phyloP scores from a whole-genome alignment of 495 filamentous ascomycete species.

The Endocarpon pusillum region DNA sequence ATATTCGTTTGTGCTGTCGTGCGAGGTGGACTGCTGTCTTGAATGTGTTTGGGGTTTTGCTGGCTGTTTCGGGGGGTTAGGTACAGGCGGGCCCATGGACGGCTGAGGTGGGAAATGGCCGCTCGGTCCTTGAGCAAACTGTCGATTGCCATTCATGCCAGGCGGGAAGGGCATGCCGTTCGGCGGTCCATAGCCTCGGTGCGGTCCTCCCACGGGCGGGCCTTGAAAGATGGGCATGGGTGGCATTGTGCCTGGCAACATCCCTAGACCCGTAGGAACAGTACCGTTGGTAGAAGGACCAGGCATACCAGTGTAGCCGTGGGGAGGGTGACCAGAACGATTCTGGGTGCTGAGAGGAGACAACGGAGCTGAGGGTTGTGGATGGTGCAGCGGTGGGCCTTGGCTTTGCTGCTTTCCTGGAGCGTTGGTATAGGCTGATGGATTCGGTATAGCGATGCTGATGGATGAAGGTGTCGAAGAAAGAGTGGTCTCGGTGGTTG shows the following conservation, averaged over 20 bases:
- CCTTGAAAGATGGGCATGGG: slow-evolving; percentile 38
- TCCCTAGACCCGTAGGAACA: slow-evolving; percentile 19
- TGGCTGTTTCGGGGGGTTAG: slow-evolving; percentile 18
- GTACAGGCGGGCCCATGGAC: slow-evolving; percentile 21
- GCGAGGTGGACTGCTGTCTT: slow-evolving; percentile 38
- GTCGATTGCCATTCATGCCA: slow-evolving; percentile 39
- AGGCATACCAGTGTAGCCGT: slow-evolving; percentile 30
- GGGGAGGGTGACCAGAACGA: slow-evolving; percentile 33
- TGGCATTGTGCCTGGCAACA: slow-evolving; percentile 16
- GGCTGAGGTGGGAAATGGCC: slow-evolving; percentile 37
- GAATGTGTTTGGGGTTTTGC: slow-evolving; percentile 34
- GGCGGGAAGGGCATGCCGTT: slow-evolving; percentile 41
- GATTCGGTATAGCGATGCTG: slow-evolving; percentile 16
- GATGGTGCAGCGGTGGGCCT: slow-evolving; percentile 26
- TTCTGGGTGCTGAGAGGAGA: slow-evolving; percentile 31
- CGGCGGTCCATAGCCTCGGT: slow-evolving; percentile 36
- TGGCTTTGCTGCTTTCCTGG: slow-evolving; percentile 13
- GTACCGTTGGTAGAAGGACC: slow-evolving; percentile 41
- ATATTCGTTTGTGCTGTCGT: slow-evolving; percentile 23
- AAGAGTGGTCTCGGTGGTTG: slow-evolving; percentile 20
- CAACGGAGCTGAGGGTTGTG: slow-evolving; percentile 34
- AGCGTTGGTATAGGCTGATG: slow-evolving; percentile 16
- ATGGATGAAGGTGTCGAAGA: slow-evolving; percentile 26
- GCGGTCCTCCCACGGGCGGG: slow-evolving; percentile 25
- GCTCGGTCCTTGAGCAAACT: slow-evolving; percentile 43